Evolutionary conservation across 2,329 filamentous ascomycete genomes (phyloP).

Genomic region (Fusarium irregulare): DNA sequence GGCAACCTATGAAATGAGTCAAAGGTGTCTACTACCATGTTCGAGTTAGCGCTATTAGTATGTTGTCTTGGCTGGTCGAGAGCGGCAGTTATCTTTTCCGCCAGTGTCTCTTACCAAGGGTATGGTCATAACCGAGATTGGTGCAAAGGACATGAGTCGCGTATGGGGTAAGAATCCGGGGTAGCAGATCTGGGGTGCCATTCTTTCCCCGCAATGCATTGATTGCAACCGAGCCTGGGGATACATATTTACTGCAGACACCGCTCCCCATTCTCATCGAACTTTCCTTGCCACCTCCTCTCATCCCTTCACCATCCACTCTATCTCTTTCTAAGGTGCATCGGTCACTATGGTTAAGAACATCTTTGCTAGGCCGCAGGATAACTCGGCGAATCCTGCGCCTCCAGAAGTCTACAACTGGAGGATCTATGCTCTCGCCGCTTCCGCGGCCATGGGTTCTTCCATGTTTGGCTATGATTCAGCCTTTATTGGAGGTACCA

Average conservation of each 20-base stretch:
- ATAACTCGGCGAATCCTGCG: slow-evolving; percentile 7
- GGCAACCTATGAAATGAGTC: not conserved
- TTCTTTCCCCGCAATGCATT: not conserved
- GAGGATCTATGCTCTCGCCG: slow-evolving; percentile 6
- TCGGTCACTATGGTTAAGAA: not conserved
- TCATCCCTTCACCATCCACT: not conserved
- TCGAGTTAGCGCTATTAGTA: not conserved
- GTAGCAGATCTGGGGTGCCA: not conserved
- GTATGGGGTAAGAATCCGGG: slow-evolving; percentile 1
- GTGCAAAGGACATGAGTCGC: not conserved
- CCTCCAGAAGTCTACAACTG: slow-evolving; percentile 12
- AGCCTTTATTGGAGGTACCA: slow-evolving; percentile 18
- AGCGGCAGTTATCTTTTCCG: slow-evolving; percentile 9
- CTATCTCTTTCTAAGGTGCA: not conserved
- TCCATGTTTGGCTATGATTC: slow-evolving; percentile 35
- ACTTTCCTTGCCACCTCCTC: not conserved
- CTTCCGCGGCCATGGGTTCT: slow-evolving; percentile 1
- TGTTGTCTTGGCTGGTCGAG: not conserved
- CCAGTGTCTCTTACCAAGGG: not conserved
- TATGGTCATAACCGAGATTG: not conserved
- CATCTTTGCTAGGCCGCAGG: slow-evolving; percentile 5
- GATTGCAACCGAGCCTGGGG: not conserved
- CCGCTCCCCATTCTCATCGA: not conserved
- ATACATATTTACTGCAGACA: not conserved
- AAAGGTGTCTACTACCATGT: not conserved